Evolutionary conservation across 352 stramenopile species (phyloP).

Genomic region (Blastocystis sp.): DNA sequence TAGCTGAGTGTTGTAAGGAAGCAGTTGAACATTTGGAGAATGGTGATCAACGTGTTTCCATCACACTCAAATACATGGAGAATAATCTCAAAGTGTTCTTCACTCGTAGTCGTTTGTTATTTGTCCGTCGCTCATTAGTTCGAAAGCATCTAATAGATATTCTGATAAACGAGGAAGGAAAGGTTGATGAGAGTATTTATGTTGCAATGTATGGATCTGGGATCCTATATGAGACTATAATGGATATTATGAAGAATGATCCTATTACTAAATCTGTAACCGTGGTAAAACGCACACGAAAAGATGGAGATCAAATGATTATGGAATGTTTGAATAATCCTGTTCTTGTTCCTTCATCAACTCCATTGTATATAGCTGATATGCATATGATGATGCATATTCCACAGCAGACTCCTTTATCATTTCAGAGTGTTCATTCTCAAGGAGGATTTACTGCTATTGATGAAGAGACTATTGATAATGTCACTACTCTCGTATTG

Average conservation of each 20-base stretch:
- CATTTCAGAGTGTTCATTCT: neutral
- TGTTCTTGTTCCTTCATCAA: neutral
- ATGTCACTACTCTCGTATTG: neutral
- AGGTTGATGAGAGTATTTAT: neutral
- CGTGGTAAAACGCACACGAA: neutral
- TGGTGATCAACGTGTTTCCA: conserved; percentile 2
- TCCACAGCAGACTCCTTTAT: neutral
- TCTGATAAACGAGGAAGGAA: neutral
- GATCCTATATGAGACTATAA: neutral
- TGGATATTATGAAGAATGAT: neutral
- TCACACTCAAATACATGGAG: neutral
- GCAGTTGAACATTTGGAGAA: neutral
- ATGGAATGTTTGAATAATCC: neutral
- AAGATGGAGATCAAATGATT: neutral
- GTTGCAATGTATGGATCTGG: neutral
- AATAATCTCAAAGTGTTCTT: conserved; percentile 30
- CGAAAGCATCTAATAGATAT: neutral
- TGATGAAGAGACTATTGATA: neutral
- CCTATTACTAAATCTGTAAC: neutral
- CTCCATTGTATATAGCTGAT: neutral
- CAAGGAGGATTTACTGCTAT: neutral
- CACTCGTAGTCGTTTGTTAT: neutral
- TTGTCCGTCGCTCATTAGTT: neutral
- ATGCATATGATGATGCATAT: neutral
- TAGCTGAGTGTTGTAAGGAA: neutral